A percentile compares a stretch with the other conserved stretches of the same genome.
Conservation (phyloP, 192 early-diverging fungal species). For the Rhizoclosmatium sp. region DNA sequence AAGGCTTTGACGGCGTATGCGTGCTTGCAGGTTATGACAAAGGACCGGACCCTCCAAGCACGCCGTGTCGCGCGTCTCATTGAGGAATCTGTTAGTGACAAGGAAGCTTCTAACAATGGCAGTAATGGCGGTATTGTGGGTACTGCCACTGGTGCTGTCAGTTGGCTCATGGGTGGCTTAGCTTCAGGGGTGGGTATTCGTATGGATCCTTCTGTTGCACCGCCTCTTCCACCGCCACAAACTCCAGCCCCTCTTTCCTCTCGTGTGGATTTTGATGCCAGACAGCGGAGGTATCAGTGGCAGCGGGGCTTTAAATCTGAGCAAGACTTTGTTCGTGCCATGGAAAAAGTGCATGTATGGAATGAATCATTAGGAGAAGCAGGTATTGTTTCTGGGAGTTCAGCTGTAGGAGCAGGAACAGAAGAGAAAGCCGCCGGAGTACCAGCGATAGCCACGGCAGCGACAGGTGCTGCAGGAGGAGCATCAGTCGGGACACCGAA, state of each 20-base stretch:
- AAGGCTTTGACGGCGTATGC: conserved; percentile 88
- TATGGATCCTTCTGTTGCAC: conserved; percentile 6
- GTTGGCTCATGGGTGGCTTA: conserved; percentile 11
- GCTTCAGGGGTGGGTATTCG: conserved; percentile 26
- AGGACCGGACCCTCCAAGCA: conserved; percentile 60
- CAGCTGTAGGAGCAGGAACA: too few relatives aligned
- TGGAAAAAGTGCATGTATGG: conserved; percentile 2
- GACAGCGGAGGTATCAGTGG: conserved; percentile 16
- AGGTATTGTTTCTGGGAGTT: not conserved
- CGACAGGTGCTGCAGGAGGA: not conserved
- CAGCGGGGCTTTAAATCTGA: conserved; percentile 21
- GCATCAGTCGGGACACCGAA: not conserved
- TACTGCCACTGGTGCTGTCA: not conserved
- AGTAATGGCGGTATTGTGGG: not conserved
- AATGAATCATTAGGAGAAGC: not conserved
- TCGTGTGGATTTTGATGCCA: not conserved
- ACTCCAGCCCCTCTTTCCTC: not conserved
- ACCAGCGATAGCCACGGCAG: not conserved
- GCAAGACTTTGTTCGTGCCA: conserved; percentile 21
- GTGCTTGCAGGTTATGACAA: conserved; percentile 81
- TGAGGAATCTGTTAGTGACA: not conserved
- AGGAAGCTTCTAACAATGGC: not conserved
- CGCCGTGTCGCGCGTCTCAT: conserved; percentile 53
- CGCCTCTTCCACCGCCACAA: not conserved
- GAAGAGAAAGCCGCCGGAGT: not conserved